phyloP scores from a whole-genome alignment of 306 rosid genomes.

The Cucurbita pepo region DNA sequence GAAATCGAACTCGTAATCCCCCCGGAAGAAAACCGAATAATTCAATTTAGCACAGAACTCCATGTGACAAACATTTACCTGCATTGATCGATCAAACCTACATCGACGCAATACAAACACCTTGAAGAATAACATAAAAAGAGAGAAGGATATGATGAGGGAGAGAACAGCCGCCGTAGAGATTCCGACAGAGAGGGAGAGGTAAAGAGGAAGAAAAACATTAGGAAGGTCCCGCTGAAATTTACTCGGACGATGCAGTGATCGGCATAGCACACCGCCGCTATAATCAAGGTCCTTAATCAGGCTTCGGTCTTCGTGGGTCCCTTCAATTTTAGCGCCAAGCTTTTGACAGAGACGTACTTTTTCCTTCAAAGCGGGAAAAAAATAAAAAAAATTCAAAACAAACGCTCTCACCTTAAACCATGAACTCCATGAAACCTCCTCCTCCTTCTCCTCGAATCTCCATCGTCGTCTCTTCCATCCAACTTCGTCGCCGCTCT shows the following conservation, averaged over 20 bases:
- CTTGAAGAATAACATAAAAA: background rate
- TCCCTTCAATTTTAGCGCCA: constrained; percentile 1
- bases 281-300: constrained; percentile 25
- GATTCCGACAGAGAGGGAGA: constrained; percentile 13
- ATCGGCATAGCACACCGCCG: background rate
- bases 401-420: background rate
- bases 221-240: constrained; percentile 27
- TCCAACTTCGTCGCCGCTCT: background rate
- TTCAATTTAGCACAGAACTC: background rate
- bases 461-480: background rate
- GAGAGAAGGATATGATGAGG: background rate
- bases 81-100: constrained; percentile 48
- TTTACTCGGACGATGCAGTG: background rate
- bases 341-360: background rate
- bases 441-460: background rate
- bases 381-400: background rate
- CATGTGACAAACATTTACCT: constrained; percentile 15
- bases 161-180: constrained; percentile 14
- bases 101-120: constrained; percentile 1
- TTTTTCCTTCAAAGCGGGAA: background rate
- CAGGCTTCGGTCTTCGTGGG: constrained; percentile 11
- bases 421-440: background rate
- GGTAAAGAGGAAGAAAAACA: background rate
- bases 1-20: constrained; percentile 2
- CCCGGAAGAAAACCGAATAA: background rate